Evolutionary conservation across 768 basidiomycete species (phyloP), one percentile per base, ranked within the genome.

Genomic region (Lactarius deliciosus): DNA sequence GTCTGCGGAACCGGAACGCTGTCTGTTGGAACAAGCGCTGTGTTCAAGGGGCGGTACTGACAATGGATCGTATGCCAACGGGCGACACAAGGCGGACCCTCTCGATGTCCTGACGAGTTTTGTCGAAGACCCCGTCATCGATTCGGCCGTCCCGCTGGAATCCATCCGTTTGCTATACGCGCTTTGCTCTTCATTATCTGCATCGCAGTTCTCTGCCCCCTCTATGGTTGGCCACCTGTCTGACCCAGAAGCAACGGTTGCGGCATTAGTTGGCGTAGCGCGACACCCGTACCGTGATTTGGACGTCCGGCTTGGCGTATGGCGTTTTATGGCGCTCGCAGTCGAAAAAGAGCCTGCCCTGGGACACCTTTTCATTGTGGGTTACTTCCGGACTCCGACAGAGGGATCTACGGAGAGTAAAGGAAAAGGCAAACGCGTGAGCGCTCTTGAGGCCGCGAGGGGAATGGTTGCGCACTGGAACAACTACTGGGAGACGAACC

Each of bases 341-440:
- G 86, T 96, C 16, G 88, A 92, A 71, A 89, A 88, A 68, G 94
- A 95, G 73, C 94, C 96, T 0, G 93, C 95, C 0, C 80, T 96
- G 5, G 87, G 90, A 2, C 82, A 86, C 62, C 79, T 97, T 32
- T 87, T 95, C 65, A 87, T 95, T 38, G 82, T 86, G 0, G 94
- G 93, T 3, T 83, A 85, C 50, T 89, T 92, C 70, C 82, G 82
- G 58, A 76, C 81, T 4, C 83, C 85, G 2, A 69, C 76, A 62
- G 83, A 81, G 71, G 80, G 78, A 11, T 80, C 30, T 28, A 38
- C 3, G 47, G 70, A 66, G 69, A 72, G 73, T 16, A 75, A 76
- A 32, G 75, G 72, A 8, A 74, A 72, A 15, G 74, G 75, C 57
- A 80, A 80, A 69, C 62, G 74, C 11, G 74, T 76, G 32, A 93